Percentiles rank a stretch among this genome's conserved stretches.
phyloP scores from a whole-genome alignment of 306 rosid genomes.

The Leucaena leucocephala region DNA sequence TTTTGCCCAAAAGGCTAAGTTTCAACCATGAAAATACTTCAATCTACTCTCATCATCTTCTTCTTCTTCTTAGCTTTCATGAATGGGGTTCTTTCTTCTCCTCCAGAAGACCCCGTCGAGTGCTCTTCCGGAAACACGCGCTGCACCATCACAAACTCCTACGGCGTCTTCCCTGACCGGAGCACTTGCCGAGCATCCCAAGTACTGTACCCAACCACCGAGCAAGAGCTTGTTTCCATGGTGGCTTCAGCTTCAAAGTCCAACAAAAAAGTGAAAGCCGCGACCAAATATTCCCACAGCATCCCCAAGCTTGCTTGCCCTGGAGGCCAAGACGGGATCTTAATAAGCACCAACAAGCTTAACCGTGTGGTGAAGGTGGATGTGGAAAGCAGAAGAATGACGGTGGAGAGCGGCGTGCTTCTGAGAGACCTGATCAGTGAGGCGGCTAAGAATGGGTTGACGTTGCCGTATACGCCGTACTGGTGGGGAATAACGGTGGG shows the following conservation, averaged over 20 bases:
- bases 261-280: background rate
- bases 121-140: background rate
- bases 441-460: background rate
- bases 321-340: background rate
- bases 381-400: background rate
- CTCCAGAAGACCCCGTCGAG: background rate
- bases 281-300: background rate
- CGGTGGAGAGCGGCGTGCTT: background rate
- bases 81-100: background rate
- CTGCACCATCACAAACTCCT: background rate
- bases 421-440: background rate
- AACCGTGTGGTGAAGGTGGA: background rate
- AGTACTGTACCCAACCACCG: background rate
- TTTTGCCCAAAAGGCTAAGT: background rate
- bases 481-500: slow-evolving; percentile 6
- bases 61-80: background rate
- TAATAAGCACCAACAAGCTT: background rate
- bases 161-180: background rate
- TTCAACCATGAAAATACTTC: background rate
- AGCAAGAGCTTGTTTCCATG: background rate
- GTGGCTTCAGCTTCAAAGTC: background rate
- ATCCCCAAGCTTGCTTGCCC: background rate
- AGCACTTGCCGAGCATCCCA: background rate
- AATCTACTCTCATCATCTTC: background rate
- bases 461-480: background rate